Base-by-base conservation (phyloP, 2,329 filamentous ascomycete genomes). In the Fusarium aywerte region DNA sequence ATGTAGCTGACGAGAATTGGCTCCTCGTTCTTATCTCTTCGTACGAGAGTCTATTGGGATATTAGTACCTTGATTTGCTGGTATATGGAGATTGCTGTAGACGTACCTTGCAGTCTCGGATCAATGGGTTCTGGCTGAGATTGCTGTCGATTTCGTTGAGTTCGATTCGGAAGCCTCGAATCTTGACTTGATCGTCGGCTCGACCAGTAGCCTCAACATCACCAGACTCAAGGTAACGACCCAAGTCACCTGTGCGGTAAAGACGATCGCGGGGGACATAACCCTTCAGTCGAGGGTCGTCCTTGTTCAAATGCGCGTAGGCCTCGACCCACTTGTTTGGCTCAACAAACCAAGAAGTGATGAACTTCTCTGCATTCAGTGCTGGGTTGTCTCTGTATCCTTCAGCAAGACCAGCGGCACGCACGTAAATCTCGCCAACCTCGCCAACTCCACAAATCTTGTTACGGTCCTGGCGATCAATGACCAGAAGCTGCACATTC, bases 141-240 rank as follows among this genome's bases (percentile, higher is more conserved):
- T 97, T 90, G 39, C 85, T 91, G 77, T 98, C 94, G 69, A 98
- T 97, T 70, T 98, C 96, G 66, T 90, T 91, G 43, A 98, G 49
- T 20, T 99, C 96, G 70, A 99, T 97, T 63, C 95, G 87, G 84
- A 97, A 98, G 2, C 95, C 95, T 62, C 96, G 90, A 68, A 98
- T 95, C 83, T 98, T 99, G 81, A 97, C 92, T 76, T 98, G 95
- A 69, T 90, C 87, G 74, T 98, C 95, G 23, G 89, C 89, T 59
- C 96, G 86, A 21, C 95, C 95, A 11, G 91, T 90, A 74, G 89
- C 92, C 73, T 91, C 90, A 12, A 93, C 90, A 67, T 90, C 89
- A 33, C 92, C 92, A 9, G 80, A 78, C 42, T 88, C 84, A 3
- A 85, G 82, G 43, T 63, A 64, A 13, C 51, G 67, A 12, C 95